Conservation (phyloP, 805 yeast genomes). For the Yarrowia bubula region DNA sequence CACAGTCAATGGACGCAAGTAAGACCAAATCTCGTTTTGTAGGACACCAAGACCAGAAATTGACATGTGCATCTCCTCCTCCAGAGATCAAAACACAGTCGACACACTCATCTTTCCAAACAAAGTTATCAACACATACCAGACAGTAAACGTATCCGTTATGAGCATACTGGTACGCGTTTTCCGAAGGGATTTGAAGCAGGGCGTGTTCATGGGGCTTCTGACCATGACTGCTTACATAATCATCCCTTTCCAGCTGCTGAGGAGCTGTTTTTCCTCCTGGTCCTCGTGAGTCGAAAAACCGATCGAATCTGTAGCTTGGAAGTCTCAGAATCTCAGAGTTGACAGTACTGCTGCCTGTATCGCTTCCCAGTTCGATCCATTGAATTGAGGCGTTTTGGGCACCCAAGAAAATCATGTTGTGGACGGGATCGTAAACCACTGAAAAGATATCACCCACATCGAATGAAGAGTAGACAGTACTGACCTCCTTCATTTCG, state of each 20-base stretch:
- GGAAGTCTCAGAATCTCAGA: conserved; percentile 45
- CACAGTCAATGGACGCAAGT: conserved; percentile 52
- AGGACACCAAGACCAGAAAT: conserved; percentile 62
- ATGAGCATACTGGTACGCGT: conserved; percentile 80
- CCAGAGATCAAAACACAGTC: conserved; percentile 53
- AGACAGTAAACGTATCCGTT: conserved; percentile 75
- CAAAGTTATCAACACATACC: conserved; percentile 10
- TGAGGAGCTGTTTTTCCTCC: conserved; percentile 52
- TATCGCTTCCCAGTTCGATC: conserved; percentile 46
- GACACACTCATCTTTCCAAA: conserved; percentile 7
- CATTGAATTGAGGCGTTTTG: conserved; percentile 88
- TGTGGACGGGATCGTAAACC: conserved; percentile 58
- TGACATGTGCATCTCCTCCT: conserved; percentile 90
- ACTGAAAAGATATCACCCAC: conserved; percentile 91
- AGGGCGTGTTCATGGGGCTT: conserved; percentile 30
- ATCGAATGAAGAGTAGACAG: conserved; percentile 80
- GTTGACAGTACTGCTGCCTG: conserved; percentile 34
- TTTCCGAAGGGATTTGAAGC: conserved; percentile 56
- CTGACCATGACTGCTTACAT: conserved; percentile 8
- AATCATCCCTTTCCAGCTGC: conserved; percentile 32
- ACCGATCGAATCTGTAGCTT: conserved; percentile 70
- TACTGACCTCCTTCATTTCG: conserved; percentile 48
- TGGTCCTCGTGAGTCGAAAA: conserved; percentile 88
- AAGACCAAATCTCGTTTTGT: conserved; percentile 29
- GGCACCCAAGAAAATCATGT: conserved; percentile 77